Evolutionary conservation across 2,329 filamentous ascomycete genomes (phyloP).

Genomic region (Ceratocystis variospora): DNA sequence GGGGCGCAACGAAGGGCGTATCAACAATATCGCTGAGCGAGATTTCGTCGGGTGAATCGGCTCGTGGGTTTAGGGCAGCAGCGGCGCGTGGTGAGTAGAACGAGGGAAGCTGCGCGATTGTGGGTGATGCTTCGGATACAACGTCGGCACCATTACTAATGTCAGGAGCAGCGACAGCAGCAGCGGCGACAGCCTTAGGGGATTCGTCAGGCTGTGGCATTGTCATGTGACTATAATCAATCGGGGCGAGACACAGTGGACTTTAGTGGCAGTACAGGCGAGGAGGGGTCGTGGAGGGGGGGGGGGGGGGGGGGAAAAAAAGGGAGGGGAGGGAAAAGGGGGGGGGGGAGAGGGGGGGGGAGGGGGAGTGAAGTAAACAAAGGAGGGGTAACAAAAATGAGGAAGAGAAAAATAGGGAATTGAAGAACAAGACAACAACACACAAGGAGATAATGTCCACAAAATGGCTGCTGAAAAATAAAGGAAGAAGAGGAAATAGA

Average conservation of each 20-base stretch:
- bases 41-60: conserved; percentile 9
- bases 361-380: background rate
- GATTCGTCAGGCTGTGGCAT: background rate
- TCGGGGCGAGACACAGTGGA: background rate
- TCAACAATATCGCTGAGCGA: conserved; percentile 14
- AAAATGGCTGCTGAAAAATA: background rate
- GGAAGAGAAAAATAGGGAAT: background rate
- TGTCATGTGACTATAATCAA: background rate
- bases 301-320: background rate
- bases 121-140: background rate
- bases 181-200: background rate
- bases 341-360: background rate
- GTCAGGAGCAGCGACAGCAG: background rate
- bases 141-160: background rate
- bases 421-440: background rate
- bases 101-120: conserved; percentile 15
- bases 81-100: conserved; percentile 20
- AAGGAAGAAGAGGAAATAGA: background rate
- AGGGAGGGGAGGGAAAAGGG: background rate
- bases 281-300: background rate
- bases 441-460: background rate
- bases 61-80: background rate
- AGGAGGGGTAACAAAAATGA: background rate
- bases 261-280: background rate
- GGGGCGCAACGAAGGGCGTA: conserved; percentile 17